Evolutionary conservation across 176 grass and related monocot genomes (phyloP).

Genomic region (Aegilops bicornis): DNA sequence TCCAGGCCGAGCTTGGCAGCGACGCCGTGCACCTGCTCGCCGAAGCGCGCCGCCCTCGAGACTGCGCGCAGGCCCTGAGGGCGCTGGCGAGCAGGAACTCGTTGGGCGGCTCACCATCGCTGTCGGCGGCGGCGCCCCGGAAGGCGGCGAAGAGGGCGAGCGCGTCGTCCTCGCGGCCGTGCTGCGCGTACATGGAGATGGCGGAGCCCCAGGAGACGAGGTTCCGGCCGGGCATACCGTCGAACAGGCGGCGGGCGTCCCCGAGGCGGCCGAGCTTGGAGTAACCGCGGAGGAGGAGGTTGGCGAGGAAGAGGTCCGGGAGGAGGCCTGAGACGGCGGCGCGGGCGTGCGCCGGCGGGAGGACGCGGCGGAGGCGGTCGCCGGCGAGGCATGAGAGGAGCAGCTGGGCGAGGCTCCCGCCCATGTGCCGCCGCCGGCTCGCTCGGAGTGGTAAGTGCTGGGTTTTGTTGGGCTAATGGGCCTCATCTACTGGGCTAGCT

Average conservation of each 20-base stretch:
- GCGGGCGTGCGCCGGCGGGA: conserved; percentile 47
- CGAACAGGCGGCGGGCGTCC: conserved; percentile 51
- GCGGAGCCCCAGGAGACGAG: conserved; percentile 66
- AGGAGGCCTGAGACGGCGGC: not conserved
- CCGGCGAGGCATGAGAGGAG: conserved; percentile 55
- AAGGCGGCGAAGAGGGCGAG: conserved; percentile 42
- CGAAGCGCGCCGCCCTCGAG: conserved; percentile 17
- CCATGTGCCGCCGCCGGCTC: not conserved
- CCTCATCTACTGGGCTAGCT: not conserved
- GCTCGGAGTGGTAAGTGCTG: not conserved
- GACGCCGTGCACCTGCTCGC: conserved; percentile 53
- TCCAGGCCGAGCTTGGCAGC: conserved; percentile 42
- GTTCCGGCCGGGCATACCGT: conserved; percentile 49
- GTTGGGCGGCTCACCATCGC: conserved; percentile 12
- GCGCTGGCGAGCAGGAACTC: conserved; percentile 71
- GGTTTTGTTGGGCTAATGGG: not conserved
- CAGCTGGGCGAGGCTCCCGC: conserved; percentile 7
- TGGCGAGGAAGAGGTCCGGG: conserved; percentile 36
- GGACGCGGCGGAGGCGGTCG: conserved; percentile 31
- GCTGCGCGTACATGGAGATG: conserved; percentile 69
- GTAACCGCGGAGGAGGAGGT: conserved; percentile 56
- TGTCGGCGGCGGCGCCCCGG: not conserved
- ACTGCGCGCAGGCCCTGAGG: conserved; percentile 57
- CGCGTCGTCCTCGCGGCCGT: conserved; percentile 27
- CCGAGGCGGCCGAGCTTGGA: conserved; percentile 40